Evolutionary conservation across 768 basidiomycete species (phyloP), one percentile per base, ranked within the genome.

Genomic region (Suillus placidus): DNA sequence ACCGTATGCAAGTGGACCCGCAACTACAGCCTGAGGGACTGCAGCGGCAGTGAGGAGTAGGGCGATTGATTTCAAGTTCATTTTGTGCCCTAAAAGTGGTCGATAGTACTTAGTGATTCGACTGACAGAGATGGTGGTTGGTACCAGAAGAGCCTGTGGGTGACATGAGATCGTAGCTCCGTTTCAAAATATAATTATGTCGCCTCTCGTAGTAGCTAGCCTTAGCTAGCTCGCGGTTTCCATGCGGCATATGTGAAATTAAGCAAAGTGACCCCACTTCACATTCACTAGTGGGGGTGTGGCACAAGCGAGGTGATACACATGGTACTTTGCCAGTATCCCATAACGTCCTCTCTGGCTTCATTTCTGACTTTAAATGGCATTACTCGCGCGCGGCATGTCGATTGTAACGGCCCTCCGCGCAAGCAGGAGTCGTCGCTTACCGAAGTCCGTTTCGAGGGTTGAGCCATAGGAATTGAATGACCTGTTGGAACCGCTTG

Each of bases 21-120:
- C 75, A 0, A 51, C 61, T 3, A 67, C 38, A 1, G n/a, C 45
- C 0, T n/a, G 45, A 20, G 74, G 71, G 0, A 54, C 67, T 0
- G 54, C 66, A 1, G 69, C 63, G 23, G 67, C 66, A 26, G 51
- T 65, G 7, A 71, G 26, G 14, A 77, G 62, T 2, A 68, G 60
- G 5, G 66, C 45, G 38, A 73, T 57, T 0, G 66, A 67, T 51
- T 72, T 73, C n/a, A 73, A 38, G 60, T 76, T 77, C 75, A 73
- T 77, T 5, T 35, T 66, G 40, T 18, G 13, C 9, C 18, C 12
- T 20, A 14, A 18, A 16, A 37, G 30, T 34, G 32, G 32, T 37
- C n/a, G 2, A 7, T 57, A 4, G 40, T 30, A n/a, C n/a, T n/a
- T n/a, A 2, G n/a, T n/a, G 23, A 26, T 14, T 57, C 9, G 16